Evolutionary conservation across 257 asterid species (phyloP).

Genomic region (Sherardia arvensis): DNA sequence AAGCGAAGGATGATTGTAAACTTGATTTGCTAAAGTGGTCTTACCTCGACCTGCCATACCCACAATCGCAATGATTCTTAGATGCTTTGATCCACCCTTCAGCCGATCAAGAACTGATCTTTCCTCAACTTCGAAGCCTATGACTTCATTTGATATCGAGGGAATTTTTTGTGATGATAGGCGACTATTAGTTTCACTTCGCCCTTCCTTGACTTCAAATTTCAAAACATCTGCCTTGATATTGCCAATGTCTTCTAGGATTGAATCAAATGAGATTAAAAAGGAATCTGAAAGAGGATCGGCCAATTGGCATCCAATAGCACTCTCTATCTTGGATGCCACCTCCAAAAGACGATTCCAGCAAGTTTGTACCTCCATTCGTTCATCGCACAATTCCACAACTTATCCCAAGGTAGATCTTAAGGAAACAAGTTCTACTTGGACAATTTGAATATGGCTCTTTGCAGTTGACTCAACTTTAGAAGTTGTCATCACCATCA

Average conservation of each 20-base stretch:
- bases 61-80: no score
- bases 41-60: background rate
- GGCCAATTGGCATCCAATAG: background rate
- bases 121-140: slow-evolving; percentile 1
- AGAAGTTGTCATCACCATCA: background rate
- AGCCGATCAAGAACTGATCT: background rate
- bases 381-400: background rate
- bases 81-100: no score
- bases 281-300: background rate
- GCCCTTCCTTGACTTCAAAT: background rate
- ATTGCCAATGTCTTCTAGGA: background rate
- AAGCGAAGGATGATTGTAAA: no score
- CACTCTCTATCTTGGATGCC: no score
- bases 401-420: background rate
- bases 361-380: background rate
- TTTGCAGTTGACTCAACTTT: background rate
- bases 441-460: background rate
- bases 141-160: background rate
- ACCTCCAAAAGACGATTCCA: background rate
- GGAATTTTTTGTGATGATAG: background rate
- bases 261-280: background rate
- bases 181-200: background rate
- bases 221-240: background rate
- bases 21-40: background rate
- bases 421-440: background rate